Conservation (phyloP, 441 rosid species). For the Oxalis stricta region DNA sequence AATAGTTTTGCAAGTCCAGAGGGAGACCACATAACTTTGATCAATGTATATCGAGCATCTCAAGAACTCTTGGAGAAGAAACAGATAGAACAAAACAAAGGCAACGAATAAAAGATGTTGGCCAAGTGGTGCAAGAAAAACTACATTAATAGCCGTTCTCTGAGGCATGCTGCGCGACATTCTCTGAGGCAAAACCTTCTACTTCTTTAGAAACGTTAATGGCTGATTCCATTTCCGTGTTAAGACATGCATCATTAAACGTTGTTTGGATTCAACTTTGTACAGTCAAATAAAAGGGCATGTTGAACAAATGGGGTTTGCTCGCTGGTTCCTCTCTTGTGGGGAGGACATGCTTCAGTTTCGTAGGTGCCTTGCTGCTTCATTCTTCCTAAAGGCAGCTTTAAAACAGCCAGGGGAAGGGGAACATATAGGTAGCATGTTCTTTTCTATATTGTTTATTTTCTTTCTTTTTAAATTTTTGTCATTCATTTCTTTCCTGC, state of each 20-base stretch:
- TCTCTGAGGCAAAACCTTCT: constrained; percentile 28
- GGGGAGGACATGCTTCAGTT: constrained; percentile 69
- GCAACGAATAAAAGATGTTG: constrained; percentile 39
- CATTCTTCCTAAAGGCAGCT: constrained; percentile 91
- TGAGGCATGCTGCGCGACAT: constrained; percentile 76
- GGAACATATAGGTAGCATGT: constrained; percentile 58
- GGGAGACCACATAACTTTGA: constrained; percentile 74
- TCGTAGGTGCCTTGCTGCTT: constrained; percentile 78
- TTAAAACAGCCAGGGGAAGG: constrained; percentile 72
- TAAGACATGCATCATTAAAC: neutral
- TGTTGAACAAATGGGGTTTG: constrained; percentile 68
- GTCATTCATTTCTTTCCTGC: neutral
- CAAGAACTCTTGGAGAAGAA: constrained; percentile 54
- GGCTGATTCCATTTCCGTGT: neutral
- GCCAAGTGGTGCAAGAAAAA: constrained; percentile 90
- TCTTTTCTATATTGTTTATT: neutral
- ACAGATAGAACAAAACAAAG: constrained; percentile 18
- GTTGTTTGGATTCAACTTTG: constrained; percentile 8
- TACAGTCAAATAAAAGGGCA: constrained; percentile 73
- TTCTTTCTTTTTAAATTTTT: neutral
- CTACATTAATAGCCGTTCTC: constrained; percentile 57
- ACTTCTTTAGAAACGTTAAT: neutral
- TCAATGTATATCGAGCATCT: constrained; percentile 65
- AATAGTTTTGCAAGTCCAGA: constrained; percentile 76
- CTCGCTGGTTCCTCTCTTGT: constrained; percentile 58